Evolutionary conservation across 108 stramenopile species (phyloP).

Genomic region (Schizochytrium sp.): DNA sequence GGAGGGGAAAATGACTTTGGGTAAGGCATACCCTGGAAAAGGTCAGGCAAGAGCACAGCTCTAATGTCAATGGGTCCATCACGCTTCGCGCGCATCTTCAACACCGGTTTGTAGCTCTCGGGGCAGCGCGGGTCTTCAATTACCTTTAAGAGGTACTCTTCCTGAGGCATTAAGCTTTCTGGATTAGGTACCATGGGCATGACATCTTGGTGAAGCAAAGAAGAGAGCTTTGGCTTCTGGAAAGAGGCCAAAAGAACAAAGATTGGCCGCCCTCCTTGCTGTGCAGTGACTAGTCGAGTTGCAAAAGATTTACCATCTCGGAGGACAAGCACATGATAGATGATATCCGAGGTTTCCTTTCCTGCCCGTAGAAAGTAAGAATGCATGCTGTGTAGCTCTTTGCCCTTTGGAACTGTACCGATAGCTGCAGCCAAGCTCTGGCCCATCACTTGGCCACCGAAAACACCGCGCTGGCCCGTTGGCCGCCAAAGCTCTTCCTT

Average conservation of each 20-base stretch:
- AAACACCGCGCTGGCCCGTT: constrained; percentile 60
- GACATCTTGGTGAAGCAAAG: constrained; percentile 6
- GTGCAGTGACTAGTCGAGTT: constrained; percentile 61
- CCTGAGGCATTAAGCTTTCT: constrained; percentile 25
- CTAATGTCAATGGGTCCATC: constrained; percentile 38
- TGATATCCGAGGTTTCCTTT: constrained; percentile 39
- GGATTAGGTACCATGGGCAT: constrained; percentile 64
- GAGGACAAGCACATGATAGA: constrained; percentile 47
- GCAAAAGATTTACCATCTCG: constrained; percentile 54
- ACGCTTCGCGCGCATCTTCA: constrained; percentile 1
- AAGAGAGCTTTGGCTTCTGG: constrained; percentile 32
- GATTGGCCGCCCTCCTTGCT: constrained; percentile 62
- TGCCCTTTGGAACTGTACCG: not conserved
- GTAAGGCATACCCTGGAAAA: not conserved
- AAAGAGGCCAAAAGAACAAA: constrained; percentile 35
- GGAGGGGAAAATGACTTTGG: not conserved
- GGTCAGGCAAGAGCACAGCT: constrained; percentile 9
- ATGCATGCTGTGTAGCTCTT: constrained; percentile 64
- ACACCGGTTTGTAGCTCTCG: not conserved
- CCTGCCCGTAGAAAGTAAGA: constrained; percentile 62
- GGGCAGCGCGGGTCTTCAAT: constrained; percentile 47
- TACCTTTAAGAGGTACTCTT: not conserved
- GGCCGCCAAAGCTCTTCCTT: constrained; percentile 60
- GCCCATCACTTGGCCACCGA: constrained; percentile 63
- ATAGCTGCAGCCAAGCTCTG: constrained; percentile 44